A percentile compares a stretch with the other conserved stretches of the same genome.
phyloP scores from a whole-genome alignment of 345 rosid species.

The Gossypium sturtianum region DNA sequence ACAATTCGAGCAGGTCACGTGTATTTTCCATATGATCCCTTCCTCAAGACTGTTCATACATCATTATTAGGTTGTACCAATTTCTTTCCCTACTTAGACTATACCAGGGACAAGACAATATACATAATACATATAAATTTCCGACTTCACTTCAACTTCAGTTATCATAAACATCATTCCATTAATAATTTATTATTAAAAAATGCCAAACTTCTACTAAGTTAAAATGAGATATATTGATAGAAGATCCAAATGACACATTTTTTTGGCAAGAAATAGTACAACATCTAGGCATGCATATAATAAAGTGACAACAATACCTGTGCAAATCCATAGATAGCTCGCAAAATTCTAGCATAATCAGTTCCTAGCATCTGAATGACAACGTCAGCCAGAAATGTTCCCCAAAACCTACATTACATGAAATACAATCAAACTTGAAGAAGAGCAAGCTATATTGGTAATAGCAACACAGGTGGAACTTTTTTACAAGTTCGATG shows the following conservation, averaged over 20 bases:
- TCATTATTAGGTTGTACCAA: background rate
- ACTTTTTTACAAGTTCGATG: background rate
- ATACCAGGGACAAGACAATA: background rate
- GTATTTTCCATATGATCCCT: background rate
- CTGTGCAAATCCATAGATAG: slow-evolving; percentile 92
- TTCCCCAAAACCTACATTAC: slow-evolving; percentile 83
- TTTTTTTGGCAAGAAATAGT: background rate
- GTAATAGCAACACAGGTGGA: background rate
- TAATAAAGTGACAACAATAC: slow-evolving; percentile 24
- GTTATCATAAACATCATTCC: background rate
- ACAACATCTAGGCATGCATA: background rate
- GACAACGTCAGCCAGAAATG: slow-evolving; percentile 84
- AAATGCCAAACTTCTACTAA: background rate
- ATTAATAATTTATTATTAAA: background rate
- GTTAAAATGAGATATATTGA: background rate
- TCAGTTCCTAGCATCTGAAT: slow-evolving; percentile 99
- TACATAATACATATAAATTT: background rate
- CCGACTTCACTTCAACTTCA: background rate
- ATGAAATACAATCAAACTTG: background rate
- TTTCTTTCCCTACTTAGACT: background rate
- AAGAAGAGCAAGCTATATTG: background rate
- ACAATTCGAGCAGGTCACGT: background rate
- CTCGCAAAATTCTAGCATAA: slow-evolving; percentile 86
- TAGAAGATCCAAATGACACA: background rate
- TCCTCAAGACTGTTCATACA: background rate